Evolutionary conservation across 495 filamentous ascomycete species (phyloP).

Genomic region (Podospora australis): DNA sequence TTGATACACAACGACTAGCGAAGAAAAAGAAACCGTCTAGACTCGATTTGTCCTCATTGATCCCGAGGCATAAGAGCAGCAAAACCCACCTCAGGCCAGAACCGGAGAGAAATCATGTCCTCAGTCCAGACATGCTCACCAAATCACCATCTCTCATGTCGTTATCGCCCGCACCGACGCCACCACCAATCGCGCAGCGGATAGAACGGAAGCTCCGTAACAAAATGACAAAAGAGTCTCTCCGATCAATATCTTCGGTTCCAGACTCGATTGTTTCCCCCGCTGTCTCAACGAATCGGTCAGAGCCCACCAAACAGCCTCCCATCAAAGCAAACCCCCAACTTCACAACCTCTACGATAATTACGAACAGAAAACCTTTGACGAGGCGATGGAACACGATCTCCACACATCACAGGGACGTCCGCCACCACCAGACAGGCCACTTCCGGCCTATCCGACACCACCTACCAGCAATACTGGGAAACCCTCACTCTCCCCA

Average conservation of each 20-base stretch:
- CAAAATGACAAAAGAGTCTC: constrained; percentile 29
- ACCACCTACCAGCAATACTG: constrained; percentile 5
- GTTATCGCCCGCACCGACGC: constrained; percentile 22
- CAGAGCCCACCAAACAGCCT: constrained; percentile 3
- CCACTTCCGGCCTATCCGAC: constrained; percentile 10
- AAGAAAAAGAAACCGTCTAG: constrained; percentile 45
- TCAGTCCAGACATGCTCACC: constrained; percentile 25
- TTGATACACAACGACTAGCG: constrained; percentile 4
- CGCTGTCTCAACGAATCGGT: background rate
- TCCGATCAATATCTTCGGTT: constrained; percentile 16
- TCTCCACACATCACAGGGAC: constrained; percentile 3
- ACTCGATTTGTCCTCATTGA: constrained; percentile 40
- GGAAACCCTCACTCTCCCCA: constrained; percentile 15
- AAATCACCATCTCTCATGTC: constrained; percentile 38
- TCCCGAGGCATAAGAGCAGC: constrained; percentile 12
- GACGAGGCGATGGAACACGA: constrained; percentile 33
- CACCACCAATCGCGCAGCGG: constrained; percentile 22
- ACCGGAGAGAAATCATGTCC: constrained; percentile 9
- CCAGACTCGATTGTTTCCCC: background rate
- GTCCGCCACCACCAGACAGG: constrained; percentile 2
- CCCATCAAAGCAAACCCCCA: constrained; percentile 24
- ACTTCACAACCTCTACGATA: constrained; percentile 42
- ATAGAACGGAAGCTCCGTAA: constrained; percentile 19
- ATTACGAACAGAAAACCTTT: constrained; percentile 47
- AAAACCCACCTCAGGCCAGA: constrained; percentile 19